Evolutionary conservation across 2,329 filamentous ascomycete genomes (phyloP).

Genomic region (Fusarium sp.): DNA sequence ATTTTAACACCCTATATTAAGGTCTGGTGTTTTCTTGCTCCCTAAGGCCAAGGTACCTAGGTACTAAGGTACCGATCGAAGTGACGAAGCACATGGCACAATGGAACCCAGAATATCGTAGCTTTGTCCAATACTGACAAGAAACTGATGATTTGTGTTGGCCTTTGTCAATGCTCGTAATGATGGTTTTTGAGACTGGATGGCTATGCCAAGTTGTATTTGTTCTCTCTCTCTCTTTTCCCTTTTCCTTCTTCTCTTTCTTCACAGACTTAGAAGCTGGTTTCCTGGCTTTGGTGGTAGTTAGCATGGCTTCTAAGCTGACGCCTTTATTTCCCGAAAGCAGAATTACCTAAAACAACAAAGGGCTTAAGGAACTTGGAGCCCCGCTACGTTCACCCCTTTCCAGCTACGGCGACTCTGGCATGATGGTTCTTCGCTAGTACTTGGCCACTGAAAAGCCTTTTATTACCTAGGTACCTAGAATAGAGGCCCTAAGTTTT

Average conservation of each 20-base stretch:
- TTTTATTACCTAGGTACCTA: no score
- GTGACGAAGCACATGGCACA: background rate
- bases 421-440: slow-evolving; percentile 10
- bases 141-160: background rate
- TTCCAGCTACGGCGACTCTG: slow-evolving; percentile 15
- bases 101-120: background rate
- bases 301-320: background rate
- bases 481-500: no score
- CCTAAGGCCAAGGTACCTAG: no score
- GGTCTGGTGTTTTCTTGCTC: no score
- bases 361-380: slow-evolving; percentile 8
- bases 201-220: background rate
- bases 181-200: background rate
- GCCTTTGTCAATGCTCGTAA: no score
- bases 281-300: slow-evolving; percentile 11
- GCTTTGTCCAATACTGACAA: background rate
- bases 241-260: background rate
- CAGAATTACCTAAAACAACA: slow-evolving; percentile 31
- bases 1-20: no score
- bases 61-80: background rate
- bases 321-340: slow-evolving; percentile 28
- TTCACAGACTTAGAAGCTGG: background rate
- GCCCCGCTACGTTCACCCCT: background rate
- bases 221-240: background rate
- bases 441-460: background rate